Percentiles rank a stretch among this genome's conserved stretches.
These are phyloP conservation scores for Arthroderma sp. DNA, from an alignment of 2,329 filamentous ascomycete species.

Conservation along the genomic window DNA sequence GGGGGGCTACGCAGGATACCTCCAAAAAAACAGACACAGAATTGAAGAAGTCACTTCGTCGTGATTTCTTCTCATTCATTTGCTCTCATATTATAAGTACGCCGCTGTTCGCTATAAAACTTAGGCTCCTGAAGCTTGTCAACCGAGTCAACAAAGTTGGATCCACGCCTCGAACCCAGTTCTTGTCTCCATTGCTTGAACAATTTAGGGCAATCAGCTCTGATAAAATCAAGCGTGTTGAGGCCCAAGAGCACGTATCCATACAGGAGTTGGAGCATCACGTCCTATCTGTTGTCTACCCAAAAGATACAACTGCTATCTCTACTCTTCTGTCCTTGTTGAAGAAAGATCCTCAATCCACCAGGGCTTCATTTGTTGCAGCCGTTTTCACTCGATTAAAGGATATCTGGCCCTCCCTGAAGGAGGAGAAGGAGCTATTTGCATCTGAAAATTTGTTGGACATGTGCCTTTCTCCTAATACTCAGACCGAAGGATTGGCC, in stretches of 20 bases:
- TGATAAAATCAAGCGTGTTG: conserved; percentile 41
- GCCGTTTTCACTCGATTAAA: conserved; percentile 58
- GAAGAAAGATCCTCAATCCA: conserved; percentile 29
- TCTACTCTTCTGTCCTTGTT: conserved; percentile 43
- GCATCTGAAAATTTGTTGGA: conserved; percentile 32
- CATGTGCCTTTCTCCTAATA: conserved; percentile 24
- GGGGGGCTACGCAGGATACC: conserved; percentile 35
- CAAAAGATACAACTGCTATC: conserved; percentile 48
- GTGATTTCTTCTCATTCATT: conserved; percentile 58
- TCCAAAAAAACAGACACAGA: conserved; percentile 36
- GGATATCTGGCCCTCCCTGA: conserved; percentile 52
- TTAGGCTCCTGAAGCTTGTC: conserved; percentile 58
- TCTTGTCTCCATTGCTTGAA: conserved; percentile 62
- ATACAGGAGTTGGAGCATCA: conserved; percentile 40
- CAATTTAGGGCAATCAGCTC: conserved; percentile 52
- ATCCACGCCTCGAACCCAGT: conserved; percentile 57
- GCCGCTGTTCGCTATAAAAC: conserved; percentile 57
- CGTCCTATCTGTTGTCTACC: conserved; percentile 42
- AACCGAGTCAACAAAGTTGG: conserved; percentile 61
- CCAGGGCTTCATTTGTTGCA: conserved; percentile 47
- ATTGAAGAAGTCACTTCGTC: conserved; percentile 51
- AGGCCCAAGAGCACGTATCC: conserved; percentile 39
- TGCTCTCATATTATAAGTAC: conserved; percentile 59
- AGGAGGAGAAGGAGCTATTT: conserved; percentile 26
- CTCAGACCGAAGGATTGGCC: conserved; percentile 20